Conservation (phyloP, 306 rosid genomes). For the Trifolium repens region DNA sequence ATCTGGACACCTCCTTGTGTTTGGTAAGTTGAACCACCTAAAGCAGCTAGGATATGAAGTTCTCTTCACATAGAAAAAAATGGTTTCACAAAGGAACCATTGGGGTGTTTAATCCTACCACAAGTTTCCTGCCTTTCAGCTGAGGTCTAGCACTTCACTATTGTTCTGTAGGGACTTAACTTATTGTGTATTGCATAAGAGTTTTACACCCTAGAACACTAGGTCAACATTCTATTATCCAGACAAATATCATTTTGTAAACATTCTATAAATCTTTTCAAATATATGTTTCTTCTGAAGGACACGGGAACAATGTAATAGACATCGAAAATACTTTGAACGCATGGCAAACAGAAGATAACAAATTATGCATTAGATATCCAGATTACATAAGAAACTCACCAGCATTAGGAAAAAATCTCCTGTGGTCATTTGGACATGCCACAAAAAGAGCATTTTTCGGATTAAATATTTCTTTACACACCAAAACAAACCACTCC, state of each 20-base stretch:
- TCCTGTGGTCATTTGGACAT: conserved; percentile 76
- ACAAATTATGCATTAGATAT: conserved; percentile 5
- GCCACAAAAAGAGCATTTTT: conserved; percentile 72
- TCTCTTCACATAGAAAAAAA: conserved; percentile 14
- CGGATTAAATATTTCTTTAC: conserved; percentile 75
- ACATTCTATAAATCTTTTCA: not conserved
- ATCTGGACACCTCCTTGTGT: conserved; percentile 13
- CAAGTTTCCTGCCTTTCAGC: conserved; percentile 1
- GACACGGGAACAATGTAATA: conserved; percentile 2
- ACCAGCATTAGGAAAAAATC: conserved; percentile 89
- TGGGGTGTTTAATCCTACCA: conserved; percentile 3
- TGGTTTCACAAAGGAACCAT: not conserved
- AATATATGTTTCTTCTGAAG: not conserved
- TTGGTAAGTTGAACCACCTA: not conserved
- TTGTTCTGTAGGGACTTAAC: not conserved
- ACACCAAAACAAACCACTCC: conserved; percentile 88
- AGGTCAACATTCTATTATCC: conserved; percentile 3
- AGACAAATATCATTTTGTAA: not conserved
- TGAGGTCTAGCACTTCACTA: conserved; percentile 5
- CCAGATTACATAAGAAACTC: conserved; percentile 29
- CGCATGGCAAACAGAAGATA: conserved; percentile 11
- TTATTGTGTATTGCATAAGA: not conserved
- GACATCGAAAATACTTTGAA: conserved; percentile 1
- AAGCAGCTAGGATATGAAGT: conserved; percentile 3
- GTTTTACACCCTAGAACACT: not conserved